Evolutionary conservation across 2,329 filamentous ascomycete genomes (phyloP), one percentile per base, ranked within the genome.

Genomic region (Hymenoscyphus albidus): DNA sequence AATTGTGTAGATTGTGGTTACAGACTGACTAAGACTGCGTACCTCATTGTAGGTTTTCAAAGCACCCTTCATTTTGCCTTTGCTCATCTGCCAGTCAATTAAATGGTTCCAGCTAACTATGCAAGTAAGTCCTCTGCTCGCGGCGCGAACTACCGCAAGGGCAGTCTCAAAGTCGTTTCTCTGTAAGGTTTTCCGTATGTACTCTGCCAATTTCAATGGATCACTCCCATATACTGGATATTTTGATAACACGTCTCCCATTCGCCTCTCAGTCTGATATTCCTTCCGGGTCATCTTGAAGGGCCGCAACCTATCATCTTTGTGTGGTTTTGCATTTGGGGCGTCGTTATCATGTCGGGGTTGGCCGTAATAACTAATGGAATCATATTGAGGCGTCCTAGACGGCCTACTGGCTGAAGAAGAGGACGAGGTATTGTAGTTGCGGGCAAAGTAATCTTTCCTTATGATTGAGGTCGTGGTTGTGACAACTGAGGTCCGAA

Each of bases 21-120:
- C 6, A 55, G 14, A 62, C 16, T 51, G 2, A 44, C 13, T 48
- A 73, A 48, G 2, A 44, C 13, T 48, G 73, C 81, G 68, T 76
- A 91, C 90, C 76, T 98, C 94, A 76, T 97, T 97, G 79, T 88
- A 97, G n/a, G 92, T 80, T 77, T 90, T 93, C 64, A 96, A 78
- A 18, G 91, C 93, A 22, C 81, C 78, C 65, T 82, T 82, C 40
- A 92, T 76, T 61, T 82, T 82, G 54, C 85, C 80, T 31, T 86
- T 80, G 54, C 82, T 78, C 75, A 97, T 78, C 67, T 86, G 81
- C 76, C 92, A 86, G 64, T 88, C 84, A 64, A 99, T 88, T 56
- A 97, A 77, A 73, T 91, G 85, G 77, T 98, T 98, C 93, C 94
- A 99, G 65, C 90, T 88, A 64, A 96, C 93, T 3, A 85, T 80